Evolutionary conservation across 306 rosid genomes (phyloP).

Genomic region (Cucurbita pepo): DNA sequence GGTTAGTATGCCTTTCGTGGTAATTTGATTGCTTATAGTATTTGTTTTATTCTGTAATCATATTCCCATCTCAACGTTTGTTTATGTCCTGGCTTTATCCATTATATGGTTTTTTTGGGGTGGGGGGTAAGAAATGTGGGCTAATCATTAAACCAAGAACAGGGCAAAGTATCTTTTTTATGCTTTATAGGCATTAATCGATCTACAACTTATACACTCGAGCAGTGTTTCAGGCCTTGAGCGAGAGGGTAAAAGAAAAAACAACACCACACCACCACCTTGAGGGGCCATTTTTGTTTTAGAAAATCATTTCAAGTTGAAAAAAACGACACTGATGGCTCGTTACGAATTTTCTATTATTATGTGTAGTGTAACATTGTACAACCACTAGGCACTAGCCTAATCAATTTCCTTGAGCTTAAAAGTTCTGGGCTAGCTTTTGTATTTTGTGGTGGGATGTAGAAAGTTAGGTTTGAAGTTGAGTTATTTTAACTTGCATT

Average conservation of each 20-base stretch:
- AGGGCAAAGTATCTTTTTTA: background rate
- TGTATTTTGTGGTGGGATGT: background rate
- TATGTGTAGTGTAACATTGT: background rate
- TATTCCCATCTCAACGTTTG: background rate
- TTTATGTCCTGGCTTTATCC: background rate
- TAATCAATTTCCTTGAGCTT: background rate
- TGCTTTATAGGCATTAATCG: background rate
- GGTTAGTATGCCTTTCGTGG: conserved; percentile 30
- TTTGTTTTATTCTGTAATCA: background rate
- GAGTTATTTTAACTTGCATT: background rate
- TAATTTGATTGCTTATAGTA: background rate
- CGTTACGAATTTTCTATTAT: background rate
- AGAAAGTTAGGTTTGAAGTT: background rate
- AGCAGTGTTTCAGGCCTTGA: background rate
- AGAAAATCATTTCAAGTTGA: background rate
- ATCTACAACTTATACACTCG: background rate
- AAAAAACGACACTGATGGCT: background rate
- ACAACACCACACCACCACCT: background rate
- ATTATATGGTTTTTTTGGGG: background rate
- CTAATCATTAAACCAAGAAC: background rate
- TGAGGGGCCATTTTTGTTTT: background rate
- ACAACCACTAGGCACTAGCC: background rate
- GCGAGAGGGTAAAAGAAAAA: background rate
- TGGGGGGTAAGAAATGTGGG: background rate
- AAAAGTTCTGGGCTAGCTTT: background rate